Evolutionary conservation across 2,329 filamentous ascomycete genomes (phyloP).

Genomic region (Microdochium nivale): DNA sequence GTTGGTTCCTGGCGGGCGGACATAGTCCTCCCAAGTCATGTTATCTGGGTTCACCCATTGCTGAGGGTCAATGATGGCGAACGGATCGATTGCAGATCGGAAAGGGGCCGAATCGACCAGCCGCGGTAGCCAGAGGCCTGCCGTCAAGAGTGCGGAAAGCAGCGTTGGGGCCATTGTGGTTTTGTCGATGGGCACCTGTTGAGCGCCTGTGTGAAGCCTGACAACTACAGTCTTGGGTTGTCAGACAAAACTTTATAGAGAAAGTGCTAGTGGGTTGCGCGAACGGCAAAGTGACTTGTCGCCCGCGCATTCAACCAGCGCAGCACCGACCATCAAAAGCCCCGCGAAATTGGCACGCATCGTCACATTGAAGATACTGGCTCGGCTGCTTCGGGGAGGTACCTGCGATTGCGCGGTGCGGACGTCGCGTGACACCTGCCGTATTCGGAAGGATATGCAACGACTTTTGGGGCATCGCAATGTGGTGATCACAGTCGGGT

Average conservation of each 20-base stretch:
- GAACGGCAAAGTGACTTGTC: no score
- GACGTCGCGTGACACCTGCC: background rate
- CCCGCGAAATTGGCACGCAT: background rate
- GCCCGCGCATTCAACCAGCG: background rate
- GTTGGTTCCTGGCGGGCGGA: slow-evolving; percentile 33
- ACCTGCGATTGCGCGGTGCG: background rate
- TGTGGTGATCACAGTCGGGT: no score
- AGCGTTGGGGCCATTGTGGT: background rate
- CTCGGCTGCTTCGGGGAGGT: background rate
- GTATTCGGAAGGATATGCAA: background rate
- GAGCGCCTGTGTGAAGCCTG: background rate
- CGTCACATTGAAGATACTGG: background rate
- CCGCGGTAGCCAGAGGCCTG: background rate
- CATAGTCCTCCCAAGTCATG: slow-evolving; percentile 43
- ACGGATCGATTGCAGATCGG: slow-evolving; percentile 24
- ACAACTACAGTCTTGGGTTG: background rate
- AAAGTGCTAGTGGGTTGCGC: no score
- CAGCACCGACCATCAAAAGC: background rate
- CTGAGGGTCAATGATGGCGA: slow-evolving; percentile 40
- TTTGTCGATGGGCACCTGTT: background rate
- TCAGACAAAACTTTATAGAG: no score
- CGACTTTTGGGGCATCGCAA: no score
- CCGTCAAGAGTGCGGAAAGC: background rate
- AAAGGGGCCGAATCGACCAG: background rate
- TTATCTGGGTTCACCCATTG: slow-evolving; percentile 44